Evolutionary conservation across 306 rosid genomes (phyloP).

Genomic region (Vicia faba): DNA sequence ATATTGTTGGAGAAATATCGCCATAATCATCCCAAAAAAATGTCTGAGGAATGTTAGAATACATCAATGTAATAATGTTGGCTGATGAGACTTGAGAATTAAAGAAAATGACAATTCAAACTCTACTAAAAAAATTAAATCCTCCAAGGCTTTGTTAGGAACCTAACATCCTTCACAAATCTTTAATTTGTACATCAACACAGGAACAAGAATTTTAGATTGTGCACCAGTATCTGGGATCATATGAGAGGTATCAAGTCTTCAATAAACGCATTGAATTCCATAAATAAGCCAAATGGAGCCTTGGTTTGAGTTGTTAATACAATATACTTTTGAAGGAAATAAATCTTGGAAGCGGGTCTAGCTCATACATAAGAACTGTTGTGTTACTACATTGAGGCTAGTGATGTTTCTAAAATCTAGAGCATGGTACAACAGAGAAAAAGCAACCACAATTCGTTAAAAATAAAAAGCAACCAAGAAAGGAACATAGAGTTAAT

Average conservation of each 20-base stretch:
- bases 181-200: constrained; percentile 17
- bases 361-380: not conserved
- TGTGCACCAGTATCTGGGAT: not conserved
- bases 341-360: not conserved
- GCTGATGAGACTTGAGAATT: not conserved
- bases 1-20: constrained; percentile 1
- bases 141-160: constrained; percentile 4
- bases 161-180: constrained; percentile 20
- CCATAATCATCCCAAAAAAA: not conserved
- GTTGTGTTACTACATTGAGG: not conserved
- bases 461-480: not conserved
- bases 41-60: not conserved
- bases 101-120: not conserved
- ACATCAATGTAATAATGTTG: constrained; percentile 3
- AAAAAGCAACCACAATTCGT: not conserved
- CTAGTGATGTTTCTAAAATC: constrained; percentile 13
- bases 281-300: not conserved
- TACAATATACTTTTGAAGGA: not conserved
- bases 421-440: constrained; percentile 16
- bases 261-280: not conserved
- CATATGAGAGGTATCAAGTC: not conserved
- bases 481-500: not conserved
- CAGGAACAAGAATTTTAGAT: not conserved
- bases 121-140: constrained; percentile 1
- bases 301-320: constrained; percentile 9